These are phyloP conservation scores for Teratosphaeria pseudoeucalypti DNA, from an alignment of 2,329 filamentous ascomycete species.

Conservation along the genomic window DNA sequence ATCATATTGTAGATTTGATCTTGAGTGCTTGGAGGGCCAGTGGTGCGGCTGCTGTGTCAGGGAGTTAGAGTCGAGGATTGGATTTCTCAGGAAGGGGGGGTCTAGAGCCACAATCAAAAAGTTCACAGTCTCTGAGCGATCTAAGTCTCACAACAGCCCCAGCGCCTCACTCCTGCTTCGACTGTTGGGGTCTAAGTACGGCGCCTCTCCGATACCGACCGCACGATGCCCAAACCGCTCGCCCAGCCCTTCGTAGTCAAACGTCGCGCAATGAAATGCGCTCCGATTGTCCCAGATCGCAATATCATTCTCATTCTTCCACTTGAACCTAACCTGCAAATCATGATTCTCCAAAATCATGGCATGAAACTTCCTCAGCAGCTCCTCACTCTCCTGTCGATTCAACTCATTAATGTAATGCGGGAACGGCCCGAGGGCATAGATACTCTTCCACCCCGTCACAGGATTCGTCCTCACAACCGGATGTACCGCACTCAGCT, in stretches of 20 bases:
- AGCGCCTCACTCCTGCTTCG: slow-evolving; percentile 27
- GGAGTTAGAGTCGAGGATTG: not conserved
- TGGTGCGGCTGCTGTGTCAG: slow-evolving; percentile 46
- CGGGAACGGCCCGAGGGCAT: slow-evolving; percentile 29
- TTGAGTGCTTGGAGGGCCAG: slow-evolving; percentile 86
- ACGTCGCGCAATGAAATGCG: slow-evolving; percentile 50
- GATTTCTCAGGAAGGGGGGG: not conserved
- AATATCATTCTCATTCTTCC: slow-evolving; percentile 44
- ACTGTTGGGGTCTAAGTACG: slow-evolving; percentile 44
- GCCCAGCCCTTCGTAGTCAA: slow-evolving; percentile 48
- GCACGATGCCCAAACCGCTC: slow-evolving; percentile 42
- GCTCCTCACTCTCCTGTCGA: slow-evolving; percentile 31
- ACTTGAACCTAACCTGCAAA: slow-evolving; percentile 56
- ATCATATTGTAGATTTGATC: slow-evolving; percentile 80
- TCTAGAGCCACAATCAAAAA: not conserved
- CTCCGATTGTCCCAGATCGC: slow-evolving; percentile 58
- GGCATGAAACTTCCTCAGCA: slow-evolving; percentile 38
- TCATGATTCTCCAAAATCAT: slow-evolving; percentile 51
- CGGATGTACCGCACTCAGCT: slow-evolving; percentile 41
- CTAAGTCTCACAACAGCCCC: not conserved
- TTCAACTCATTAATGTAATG: slow-evolving; percentile 31
- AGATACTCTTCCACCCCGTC: slow-evolving; percentile 52
- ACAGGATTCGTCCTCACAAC: slow-evolving; percentile 53
- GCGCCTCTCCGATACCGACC: slow-evolving; percentile 46
- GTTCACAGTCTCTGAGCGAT: not conserved